These are phyloP conservation scores for Sistotremastrum suecicum DNA, from an alignment of 768 basidiomycete genomes.

Conservation along the genomic window DNA sequence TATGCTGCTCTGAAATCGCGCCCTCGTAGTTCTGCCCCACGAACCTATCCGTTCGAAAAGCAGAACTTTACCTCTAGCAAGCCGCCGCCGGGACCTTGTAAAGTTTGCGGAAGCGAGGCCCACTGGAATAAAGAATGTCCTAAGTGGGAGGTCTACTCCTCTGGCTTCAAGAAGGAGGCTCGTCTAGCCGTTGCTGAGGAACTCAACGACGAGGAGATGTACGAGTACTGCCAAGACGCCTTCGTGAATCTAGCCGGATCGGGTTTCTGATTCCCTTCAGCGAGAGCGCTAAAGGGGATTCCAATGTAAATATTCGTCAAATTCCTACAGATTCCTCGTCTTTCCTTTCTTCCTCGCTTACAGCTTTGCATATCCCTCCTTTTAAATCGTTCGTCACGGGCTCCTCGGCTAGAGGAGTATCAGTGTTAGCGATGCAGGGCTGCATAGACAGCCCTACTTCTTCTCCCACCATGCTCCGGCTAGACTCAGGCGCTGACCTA, in stretches of 20 bases:
- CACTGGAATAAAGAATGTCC: conserved; percentile 24
- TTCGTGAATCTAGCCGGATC: neutral
- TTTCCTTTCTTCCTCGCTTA: conserved; percentile 19
- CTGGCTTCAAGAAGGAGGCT: conserved; percentile 8
- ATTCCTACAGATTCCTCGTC: conserved; percentile 15
- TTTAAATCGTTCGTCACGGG: conserved; percentile 7
- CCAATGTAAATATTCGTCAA: conserved; percentile 10
- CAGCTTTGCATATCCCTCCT: conserved; percentile 11
- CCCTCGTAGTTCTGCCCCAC: no score
- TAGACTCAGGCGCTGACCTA: no score
- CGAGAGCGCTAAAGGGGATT: conserved; percentile 9
- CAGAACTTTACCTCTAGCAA: no score
- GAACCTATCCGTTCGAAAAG: no score
- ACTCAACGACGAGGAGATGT: conserved; percentile 11
- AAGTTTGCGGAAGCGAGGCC: conserved; percentile 19
- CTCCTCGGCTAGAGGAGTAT: neutral
- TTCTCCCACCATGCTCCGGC: conserved; percentile 22
- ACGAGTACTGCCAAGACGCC: conserved; percentile 13
- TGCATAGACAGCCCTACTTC: conserved; percentile 19
- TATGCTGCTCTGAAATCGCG: no score
- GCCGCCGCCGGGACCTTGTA: no score
- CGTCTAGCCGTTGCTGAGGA: conserved; percentile 9
- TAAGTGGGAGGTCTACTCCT: conserved; percentile 15
- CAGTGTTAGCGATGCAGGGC: no score
- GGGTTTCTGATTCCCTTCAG: conserved; percentile 9